Conservation (phyloP, 1,284 basidiomycete species). For the Austropuccinia psidii region DNA sequence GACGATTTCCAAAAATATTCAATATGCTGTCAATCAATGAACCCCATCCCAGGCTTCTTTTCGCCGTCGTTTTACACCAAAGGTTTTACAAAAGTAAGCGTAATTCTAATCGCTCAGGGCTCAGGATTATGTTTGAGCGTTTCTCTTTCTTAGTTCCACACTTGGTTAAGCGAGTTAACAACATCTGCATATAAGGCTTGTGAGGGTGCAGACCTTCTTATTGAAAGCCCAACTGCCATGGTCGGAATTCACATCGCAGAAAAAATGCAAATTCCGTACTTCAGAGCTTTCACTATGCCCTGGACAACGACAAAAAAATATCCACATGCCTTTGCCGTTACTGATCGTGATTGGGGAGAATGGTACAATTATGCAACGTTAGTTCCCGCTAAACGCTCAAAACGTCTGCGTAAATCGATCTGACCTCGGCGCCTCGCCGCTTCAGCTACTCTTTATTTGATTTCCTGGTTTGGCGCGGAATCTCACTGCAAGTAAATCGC, state of each 20-base stretch:
- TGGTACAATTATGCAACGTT: too few species aligned
- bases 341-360: constrained; percentile 40
- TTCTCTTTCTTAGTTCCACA: constrained; percentile 43
- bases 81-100: constrained; percentile 13
- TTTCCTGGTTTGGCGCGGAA: constrained; percentile 43
- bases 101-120: background rate
- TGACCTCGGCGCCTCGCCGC: too few species aligned
- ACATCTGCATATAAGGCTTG: constrained; percentile 41
- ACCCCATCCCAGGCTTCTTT: too few species aligned
- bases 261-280: constrained; percentile 43
- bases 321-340: constrained; percentile 44
- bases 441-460: constrained; percentile 42
- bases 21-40: too few species aligned
- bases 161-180: constrained; percentile 44
- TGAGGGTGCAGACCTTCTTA: constrained; percentile 44
- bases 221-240: constrained; percentile 44
- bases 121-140: background rate
- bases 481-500: constrained; percentile 43
- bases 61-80: too few species aligned
- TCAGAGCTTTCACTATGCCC: constrained; percentile 46
- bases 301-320: constrained; percentile 44
- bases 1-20: too few species aligned
- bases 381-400: too few species aligned
- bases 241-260: constrained; percentile 45
- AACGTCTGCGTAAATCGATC: too few species aligned